Base-by-base conservation (phyloP, 805 yeast genomes). In the Pichia ethanolica region DNA sequence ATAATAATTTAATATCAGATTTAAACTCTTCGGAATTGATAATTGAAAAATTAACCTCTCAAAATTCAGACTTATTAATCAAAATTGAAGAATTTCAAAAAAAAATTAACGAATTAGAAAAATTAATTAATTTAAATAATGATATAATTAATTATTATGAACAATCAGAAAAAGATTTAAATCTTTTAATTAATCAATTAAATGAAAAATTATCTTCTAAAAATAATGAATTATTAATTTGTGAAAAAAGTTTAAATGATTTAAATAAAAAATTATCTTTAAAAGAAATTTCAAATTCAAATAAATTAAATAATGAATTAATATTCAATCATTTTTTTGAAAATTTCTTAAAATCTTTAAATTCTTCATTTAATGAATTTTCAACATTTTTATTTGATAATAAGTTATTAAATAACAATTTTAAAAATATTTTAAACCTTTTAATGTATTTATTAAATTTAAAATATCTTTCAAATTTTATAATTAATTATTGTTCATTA, bases 21-120 rank as follows among this genome's bases (percentile, higher is more conserved):
- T 41, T 52, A 14, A 37, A 34, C 3, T 26, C n/a, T 10, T 48
- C 49, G 1, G 48, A 42, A 33, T 7, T 55, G 27, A 51, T 49
- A 7, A 46, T 56, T 11, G 58, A 57, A 26, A 55, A 49, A 14
- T 28, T 45, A 30, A 41, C 44, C n/a, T 13, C 36, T 13, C 42
- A 69, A 44, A 76, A 70, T 12, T 30, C 40, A 27, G 30, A 13
- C 1, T 42, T 46, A 13, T 20, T 41, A n/a, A 9, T 28, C 2
- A 28, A 40, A 20, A 20, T 46, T 11, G 41, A 46, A 12, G 13
- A 39, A 7, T 28, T 45, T 33, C 35, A 12, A 20, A 14, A 20
- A 7, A 35, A 43, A n/a, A 35, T 43, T 20, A 7, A n/a, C 5
- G 36, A 27, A 12, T 12, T 46, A 25, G 44, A 40, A 41, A 36